Conservation (phyloP, 2,329 filamentous ascomycete genomes). For the Alternaria angustiovoidea region DNA sequence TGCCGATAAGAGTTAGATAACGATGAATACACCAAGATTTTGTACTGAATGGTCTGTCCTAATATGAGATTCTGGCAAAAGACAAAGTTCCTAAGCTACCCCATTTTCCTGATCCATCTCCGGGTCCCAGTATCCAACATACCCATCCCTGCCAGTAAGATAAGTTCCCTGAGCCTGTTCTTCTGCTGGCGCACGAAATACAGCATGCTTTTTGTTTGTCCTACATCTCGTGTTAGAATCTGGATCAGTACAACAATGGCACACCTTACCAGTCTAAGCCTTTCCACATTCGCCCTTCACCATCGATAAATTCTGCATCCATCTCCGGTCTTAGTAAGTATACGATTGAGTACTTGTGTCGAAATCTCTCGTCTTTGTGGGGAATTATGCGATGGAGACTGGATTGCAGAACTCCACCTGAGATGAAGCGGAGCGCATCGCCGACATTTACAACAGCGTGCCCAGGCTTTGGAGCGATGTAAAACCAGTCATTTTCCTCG, state of each 20-base stretch:
- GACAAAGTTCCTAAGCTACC: not conserved
- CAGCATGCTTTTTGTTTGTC: not conserved
- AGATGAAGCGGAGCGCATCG: not conserved
- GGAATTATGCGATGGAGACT: not conserved
- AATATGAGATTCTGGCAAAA: no score
- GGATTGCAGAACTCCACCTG: not conserved
- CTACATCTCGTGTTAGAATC: not conserved
- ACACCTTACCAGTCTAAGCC: not conserved
- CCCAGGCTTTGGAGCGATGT: not conserved
- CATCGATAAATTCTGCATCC: not conserved
- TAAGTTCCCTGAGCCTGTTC: not conserved
- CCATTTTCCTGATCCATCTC: not conserved
- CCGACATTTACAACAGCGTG: not conserved
- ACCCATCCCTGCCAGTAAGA: not conserved
- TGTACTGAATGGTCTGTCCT: not conserved
- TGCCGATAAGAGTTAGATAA: not conserved
- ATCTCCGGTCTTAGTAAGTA: not conserved
- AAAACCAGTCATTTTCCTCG: not conserved
- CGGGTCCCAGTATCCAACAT: not conserved
- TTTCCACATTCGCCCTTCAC: not conserved
- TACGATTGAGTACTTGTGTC: not conserved
- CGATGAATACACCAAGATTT: not conserved
- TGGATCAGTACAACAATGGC: not conserved
- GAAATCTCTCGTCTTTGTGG: not conserved
- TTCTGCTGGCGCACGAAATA: not conserved